Percentiles rank a stretch among this genome's conserved stretches.
These are phyloP conservation scores for Lichenothelia convexa DNA, from an alignment of 495 filamentous ascomycete genomes.

Conservation along the genomic window DNA sequence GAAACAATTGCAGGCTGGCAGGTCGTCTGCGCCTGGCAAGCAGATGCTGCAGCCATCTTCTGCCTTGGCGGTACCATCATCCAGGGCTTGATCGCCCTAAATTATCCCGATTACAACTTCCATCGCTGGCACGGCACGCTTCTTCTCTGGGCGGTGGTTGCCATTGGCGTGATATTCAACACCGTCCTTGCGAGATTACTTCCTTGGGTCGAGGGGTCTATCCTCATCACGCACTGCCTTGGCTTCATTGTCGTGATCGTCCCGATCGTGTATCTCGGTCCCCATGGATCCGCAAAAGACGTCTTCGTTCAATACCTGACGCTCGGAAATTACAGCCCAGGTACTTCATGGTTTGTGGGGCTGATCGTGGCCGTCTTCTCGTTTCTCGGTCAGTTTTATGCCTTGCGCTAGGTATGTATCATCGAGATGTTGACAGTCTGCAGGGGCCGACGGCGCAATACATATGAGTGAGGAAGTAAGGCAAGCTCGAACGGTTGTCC, in stretches of 20 bases:
- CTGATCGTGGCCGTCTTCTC: background rate
- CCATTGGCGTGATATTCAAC: background rate
- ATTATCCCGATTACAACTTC: background rate
- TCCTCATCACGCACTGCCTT: background rate
- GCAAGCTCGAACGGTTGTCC: too few species aligned
- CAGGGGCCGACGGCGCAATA: too few species aligned
- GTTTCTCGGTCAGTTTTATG: background rate
- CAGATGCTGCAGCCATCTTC: background rate
- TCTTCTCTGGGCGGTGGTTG: background rate
- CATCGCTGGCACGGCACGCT: background rate
- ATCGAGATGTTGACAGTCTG: too few species aligned
- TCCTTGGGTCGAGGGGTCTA: background rate
- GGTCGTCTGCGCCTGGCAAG: background rate
- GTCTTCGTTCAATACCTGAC: background rate
- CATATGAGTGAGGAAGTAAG: too few species aligned
- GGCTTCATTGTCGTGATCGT: background rate
- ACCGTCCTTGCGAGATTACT: background rate
- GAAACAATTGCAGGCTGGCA: background rate
- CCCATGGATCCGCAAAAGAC: background rate
- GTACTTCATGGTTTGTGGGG: background rate
- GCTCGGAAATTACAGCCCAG: background rate
- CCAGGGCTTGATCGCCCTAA: background rate
- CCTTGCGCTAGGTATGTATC: too few species aligned
- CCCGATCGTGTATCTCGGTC: background rate
- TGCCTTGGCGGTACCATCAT: background rate